Percentiles rank a stretch among this genome's conserved stretches.
These are phyloP conservation scores for Paraphoma sp. DNA, from an alignment of 2,329 filamentous ascomycete species.

Conservation along the genomic window DNA sequence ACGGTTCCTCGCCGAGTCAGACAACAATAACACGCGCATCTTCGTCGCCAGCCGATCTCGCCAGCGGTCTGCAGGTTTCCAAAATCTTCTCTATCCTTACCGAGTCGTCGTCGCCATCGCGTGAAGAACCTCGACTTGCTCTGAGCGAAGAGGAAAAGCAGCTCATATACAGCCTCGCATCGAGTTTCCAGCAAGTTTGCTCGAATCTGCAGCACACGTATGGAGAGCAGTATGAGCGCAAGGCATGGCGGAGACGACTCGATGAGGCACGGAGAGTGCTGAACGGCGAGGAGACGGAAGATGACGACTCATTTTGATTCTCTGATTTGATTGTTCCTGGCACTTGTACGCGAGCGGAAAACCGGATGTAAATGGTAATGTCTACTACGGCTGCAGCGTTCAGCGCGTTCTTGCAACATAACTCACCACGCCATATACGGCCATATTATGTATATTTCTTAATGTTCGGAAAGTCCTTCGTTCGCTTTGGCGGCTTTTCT, in stretches of 20 bases:
- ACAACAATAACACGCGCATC: conserved; percentile 36
- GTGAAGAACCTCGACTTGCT: conserved; percentile 40
- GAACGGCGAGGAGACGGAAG: conserved; percentile 66
- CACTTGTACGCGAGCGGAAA: neutral
- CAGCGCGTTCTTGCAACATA: conserved; percentile 21
- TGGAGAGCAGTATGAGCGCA: conserved; percentile 62
- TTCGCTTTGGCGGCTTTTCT: neutral
- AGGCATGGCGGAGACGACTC: conserved; percentile 72
- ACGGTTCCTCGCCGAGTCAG: conserved; percentile 33
- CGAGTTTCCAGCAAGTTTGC: conserved; percentile 62
- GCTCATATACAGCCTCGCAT: conserved; percentile 58
- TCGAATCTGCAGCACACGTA: conserved; percentile 56
- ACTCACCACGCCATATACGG: conserved; percentile 6
- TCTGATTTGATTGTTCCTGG: conserved; percentile 3
- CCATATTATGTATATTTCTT: conserved; percentile 11
- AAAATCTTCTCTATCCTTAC: conserved; percentile 53
- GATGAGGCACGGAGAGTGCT: conserved; percentile 77
- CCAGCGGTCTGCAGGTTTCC: conserved; percentile 45
- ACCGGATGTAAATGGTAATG: conserved; percentile 29
- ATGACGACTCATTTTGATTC: conserved; percentile 31
- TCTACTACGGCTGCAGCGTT: conserved; percentile 35
- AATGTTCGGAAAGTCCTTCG: neutral
- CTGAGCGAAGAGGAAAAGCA: conserved; percentile 63
- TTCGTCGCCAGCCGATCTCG: conserved; percentile 39
- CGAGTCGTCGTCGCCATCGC: conserved; percentile 31